Base-by-base conservation (phyloP, 768 basidiomycete species). In the Tylopilus plumbeoviolaceoides region DNA sequence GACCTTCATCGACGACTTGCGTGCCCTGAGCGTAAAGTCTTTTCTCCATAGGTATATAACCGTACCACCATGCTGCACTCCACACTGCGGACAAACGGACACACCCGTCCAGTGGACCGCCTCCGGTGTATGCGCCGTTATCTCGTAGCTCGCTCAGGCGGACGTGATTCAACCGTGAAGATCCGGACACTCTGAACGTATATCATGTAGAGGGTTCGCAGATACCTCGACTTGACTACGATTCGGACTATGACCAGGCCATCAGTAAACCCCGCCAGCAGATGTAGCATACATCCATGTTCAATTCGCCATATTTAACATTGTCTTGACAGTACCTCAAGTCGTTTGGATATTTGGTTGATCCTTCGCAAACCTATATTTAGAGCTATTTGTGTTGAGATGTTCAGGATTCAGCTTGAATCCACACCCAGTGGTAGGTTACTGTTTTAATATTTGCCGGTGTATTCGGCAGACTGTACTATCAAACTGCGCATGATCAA, bases 71-170 rank as follows among this genome's bases (percentile, higher is more conserved):
- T 87, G 76, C 89, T 95, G 63, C 86, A 93, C 55, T 89, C 91
- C 12, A 81, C 87, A 23, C 70, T 99, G 43, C 68, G 79, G 41
- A 91, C 88, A 6, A 98, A 98, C 66, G 97, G 97, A n/a, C 97
- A 99, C 69, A 89, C 81, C 17, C 84, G 82, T 56, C 95, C 95
- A 0, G 87, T 86, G 27, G 91, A 94, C 71, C 81, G 80, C 58
- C 74, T 98, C 56, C 82, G 97, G 45, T 98, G 95, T 72, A 95
- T 97, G 86, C 97, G 98, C 70, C 84, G 88, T 44, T 99, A 97
- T 71, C 76, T 98, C 43, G 85, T 90, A n/a, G n/a, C n/a, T n/a
- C n/a, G n/a, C 27, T 89, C 90, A 9, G 97, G 97, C 31, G 93
- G 87, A 46, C 82, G 88, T 47, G 97, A 98, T 71, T 76, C 89